Conservation (phyloP, 495 filamentous ascomycete species). For the Jackrogersella minutella region DNA sequence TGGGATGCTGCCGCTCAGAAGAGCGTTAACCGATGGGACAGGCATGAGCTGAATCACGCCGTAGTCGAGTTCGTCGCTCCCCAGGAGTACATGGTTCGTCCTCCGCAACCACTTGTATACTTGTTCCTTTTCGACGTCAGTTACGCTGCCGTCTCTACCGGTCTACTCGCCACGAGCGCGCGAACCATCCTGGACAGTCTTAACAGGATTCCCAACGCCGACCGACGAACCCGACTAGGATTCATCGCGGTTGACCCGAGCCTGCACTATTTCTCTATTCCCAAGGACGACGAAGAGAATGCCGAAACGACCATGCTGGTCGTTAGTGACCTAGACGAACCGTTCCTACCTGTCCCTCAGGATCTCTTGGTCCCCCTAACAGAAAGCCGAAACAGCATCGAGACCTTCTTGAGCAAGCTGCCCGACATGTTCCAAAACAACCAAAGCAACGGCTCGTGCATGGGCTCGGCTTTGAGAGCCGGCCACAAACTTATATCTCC, state of each 20-base stretch:
- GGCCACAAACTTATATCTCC: slow-evolving; percentile 95
- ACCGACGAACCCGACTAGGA: slow-evolving; percentile 87
- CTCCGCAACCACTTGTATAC: slow-evolving; percentile 96
- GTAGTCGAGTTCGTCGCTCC: slow-evolving; percentile 97
- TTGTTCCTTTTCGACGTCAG: slow-evolving; percentile 97
- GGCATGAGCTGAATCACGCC: slow-evolving; percentile 89
- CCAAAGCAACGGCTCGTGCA: slow-evolving; percentile 82
- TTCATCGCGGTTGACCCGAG: slow-evolving; percentile 97
- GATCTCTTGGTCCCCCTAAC: slow-evolving; percentile 92
- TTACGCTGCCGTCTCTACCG: slow-evolving; percentile 87
- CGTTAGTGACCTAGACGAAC: slow-evolving; percentile 94
- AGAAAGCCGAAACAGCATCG: slow-evolving; percentile 89
- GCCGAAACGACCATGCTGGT: slow-evolving; percentile 90
- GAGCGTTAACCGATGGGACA: slow-evolving; percentile 85
- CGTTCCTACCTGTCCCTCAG: slow-evolving; percentile 88
- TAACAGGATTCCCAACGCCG: slow-evolving; percentile 96
- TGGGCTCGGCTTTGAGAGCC: slow-evolving; percentile 91
- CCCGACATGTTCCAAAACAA: slow-evolving; percentile 97
- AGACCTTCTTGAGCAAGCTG: slow-evolving; percentile 87
- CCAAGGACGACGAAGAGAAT: slow-evolving; percentile 82
- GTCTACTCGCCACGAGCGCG: slow-evolving; percentile 92
- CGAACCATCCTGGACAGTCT: slow-evolving; percentile 94
- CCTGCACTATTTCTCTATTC: slow-evolving; percentile 94
- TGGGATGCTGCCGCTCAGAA: slow-evolving; percentile 94
- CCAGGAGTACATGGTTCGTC: slow-evolving; percentile 99